Evolutionary conservation across 2,329 filamentous ascomycete species (phyloP).

Genomic region (Camillea tinctor): DNA sequence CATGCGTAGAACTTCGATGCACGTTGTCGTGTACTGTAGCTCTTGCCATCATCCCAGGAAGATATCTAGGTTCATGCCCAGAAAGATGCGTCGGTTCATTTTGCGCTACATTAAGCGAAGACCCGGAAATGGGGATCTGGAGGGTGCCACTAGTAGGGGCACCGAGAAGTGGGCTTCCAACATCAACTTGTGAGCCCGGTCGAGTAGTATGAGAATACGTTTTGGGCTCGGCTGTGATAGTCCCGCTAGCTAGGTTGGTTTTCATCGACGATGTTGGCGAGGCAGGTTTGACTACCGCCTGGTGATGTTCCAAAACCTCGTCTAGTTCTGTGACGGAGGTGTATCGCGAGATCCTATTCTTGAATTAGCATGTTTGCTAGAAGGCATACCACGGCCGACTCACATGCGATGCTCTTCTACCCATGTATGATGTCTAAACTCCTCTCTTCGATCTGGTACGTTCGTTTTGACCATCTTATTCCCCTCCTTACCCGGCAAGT

Average conservation of each 20-base stretch:
- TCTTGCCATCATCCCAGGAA: constrained; percentile 66
- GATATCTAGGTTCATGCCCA: constrained; percentile 65
- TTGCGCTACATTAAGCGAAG: constrained; percentile 20
- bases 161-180: constrained; percentile 13
- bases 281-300: constrained; percentile 12
- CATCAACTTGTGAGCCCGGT: constrained; percentile 17
- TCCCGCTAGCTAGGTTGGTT: constrained; percentile 29
- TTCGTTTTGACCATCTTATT: constrained; percentile 97
- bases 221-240: constrained; percentile 17
- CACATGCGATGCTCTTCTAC: constrained; percentile 82
- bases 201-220: constrained; percentile 20
- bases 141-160: constrained; percentile 8
- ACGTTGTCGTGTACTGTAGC: constrained; percentile 46
- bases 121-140: constrained; percentile 9
- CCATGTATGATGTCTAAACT: constrained; percentile 84
- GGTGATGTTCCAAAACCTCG: constrained; percentile 25
- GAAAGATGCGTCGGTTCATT: constrained; percentile 46
- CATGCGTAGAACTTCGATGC: constrained; percentile 38
- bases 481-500: constrained; percentile 74
- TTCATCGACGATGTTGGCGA: constrained; percentile 35
- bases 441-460: constrained; percentile 87
- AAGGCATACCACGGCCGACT: constrained; percentile 35
- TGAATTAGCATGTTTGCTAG: constrained; percentile 7
- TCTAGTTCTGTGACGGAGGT: constrained; percentile 25
- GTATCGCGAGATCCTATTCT: constrained; percentile 26